Conservation (phyloP, 2,329 filamentous ascomycete species). For the Trichoderma sp. region DNA sequence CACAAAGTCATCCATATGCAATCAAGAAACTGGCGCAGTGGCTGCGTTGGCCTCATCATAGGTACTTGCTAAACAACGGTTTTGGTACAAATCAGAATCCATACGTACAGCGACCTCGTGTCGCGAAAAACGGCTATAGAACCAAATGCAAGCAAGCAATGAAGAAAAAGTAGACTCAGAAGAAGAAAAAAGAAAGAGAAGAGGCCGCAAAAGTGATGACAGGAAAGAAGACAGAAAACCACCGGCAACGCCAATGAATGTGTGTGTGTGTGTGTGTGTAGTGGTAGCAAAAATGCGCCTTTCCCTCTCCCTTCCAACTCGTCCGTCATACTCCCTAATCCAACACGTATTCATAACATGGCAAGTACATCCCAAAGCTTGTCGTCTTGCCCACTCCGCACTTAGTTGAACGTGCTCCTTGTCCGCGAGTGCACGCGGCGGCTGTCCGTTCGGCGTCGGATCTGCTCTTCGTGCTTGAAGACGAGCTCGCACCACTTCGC, state of each 20-base stretch:
- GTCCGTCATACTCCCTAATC: conserved; percentile 27
- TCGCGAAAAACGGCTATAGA: conserved; percentile 19
- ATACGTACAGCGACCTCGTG: conserved; percentile 25
- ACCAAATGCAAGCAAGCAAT: conserved; percentile 24
- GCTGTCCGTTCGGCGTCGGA: conserved; percentile 58
- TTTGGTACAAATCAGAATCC: conserved; percentile 30
- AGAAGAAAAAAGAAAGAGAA: conserved; percentile 25
- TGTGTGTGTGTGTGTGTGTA: too few species aligned
- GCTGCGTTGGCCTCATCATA: conserved; percentile 29
- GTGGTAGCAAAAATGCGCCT: conserved; percentile 28
- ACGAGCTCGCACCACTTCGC: conserved; percentile 70
- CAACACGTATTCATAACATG: conserved; percentile 28
- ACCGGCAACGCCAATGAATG: conserved; percentile 28
- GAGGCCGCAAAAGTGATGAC: conserved; percentile 30
- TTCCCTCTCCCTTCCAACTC: conserved; percentile 20
- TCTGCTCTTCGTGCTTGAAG: conserved; percentile 63
- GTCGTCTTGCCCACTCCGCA: conserved; percentile 4
- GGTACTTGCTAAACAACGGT: conserved; percentile 22
- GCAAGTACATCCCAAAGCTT: conserved; percentile 22
- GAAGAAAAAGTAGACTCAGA: conserved; percentile 24
- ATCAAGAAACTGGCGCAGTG: conserved; percentile 25
- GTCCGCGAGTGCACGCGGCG: conserved; percentile 58
- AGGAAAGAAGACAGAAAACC: conserved; percentile 21
- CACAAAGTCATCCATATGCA: background rate
- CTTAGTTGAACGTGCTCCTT: conserved; percentile 59